Conservation (phyloP, 2,329 filamentous ascomycete species). For the Chaetomium sp. region DNA sequence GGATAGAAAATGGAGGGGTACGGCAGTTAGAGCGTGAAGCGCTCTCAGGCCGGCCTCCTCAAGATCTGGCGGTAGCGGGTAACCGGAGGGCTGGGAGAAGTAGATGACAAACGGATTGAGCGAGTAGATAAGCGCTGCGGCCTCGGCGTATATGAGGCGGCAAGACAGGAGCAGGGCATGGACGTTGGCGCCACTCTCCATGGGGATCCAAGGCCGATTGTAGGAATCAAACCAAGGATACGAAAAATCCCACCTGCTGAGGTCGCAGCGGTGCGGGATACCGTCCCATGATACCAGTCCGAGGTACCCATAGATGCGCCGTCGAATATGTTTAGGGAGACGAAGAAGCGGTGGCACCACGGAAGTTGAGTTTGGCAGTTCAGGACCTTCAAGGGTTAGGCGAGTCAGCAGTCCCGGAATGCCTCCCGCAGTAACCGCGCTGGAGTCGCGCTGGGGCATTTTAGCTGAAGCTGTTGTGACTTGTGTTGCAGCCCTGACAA, state of each 20-base stretch:
- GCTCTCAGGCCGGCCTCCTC: background rate
- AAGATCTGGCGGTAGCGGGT: background rate
- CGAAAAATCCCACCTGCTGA: background rate
- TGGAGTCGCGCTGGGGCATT: too few species aligned
- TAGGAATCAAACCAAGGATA: background rate
- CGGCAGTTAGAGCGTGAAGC: background rate
- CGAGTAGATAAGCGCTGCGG: constrained; percentile 3
- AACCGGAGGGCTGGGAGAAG: background rate
- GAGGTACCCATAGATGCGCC: constrained; percentile 2
- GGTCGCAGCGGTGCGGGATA: constrained; percentile 1
- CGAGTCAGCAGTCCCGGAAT: too few species aligned
- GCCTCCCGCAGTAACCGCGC: too few species aligned
- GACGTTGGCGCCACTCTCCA: background rate
- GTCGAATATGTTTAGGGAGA: background rate
- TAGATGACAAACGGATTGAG: constrained; percentile 3
- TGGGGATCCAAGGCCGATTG: background rate
- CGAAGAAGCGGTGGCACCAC: background rate
- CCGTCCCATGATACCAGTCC: constrained; percentile 6
- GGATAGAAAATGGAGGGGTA: constrained; percentile 2
- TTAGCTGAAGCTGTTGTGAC: too few species aligned
- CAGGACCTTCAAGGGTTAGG: too few species aligned
- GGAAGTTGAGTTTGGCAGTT: too few species aligned
- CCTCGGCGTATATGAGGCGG: constrained; percentile 2
- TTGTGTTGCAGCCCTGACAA: too few species aligned
- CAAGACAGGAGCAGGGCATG: constrained; percentile 3